A percentile compares a stretch with the other conserved stretches of the same genome.
These are phyloP conservation scores for Nemophila menziesii DNA, from an alignment of 257 asterid genomes.

Conservation along the genomic window DNA sequence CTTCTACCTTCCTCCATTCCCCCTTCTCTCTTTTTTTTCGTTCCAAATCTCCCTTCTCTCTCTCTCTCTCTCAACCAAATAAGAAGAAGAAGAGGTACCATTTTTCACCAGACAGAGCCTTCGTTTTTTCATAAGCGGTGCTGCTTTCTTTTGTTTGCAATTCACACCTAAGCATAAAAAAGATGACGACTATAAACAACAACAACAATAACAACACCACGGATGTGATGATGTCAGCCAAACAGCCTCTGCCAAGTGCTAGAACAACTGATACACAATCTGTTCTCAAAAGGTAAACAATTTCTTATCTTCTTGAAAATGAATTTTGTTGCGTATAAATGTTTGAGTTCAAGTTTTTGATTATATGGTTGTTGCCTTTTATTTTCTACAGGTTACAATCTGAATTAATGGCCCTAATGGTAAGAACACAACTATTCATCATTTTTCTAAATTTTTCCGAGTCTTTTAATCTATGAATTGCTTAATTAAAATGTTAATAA, in stretches of 20 bases:
- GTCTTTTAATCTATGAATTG: too few species aligned
- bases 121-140: background rate
- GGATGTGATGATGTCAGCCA: slow-evolving; percentile 14
- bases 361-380: slow-evolving; percentile 3
- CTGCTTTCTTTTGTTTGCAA: background rate
- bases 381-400: slow-evolving; percentile 58
- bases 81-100: background rate
- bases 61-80: background rate
- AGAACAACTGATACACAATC: slow-evolving; percentile 25
- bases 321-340: too few species aligned
- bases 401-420: slow-evolving; percentile 94
- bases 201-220: slow-evolving; percentile 37
- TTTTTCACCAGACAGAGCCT: background rate
- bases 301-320: background rate
- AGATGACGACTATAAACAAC: slow-evolving; percentile 51
- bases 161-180: background rate
- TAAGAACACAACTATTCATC: slow-evolving; percentile 15
- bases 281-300: slow-evolving; percentile 23
- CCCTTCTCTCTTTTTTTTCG: slow-evolving; percentile 5
- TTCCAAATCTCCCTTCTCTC: background rate
- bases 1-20: background rate
- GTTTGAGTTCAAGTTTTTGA: background rate
- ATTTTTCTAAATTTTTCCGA: too few species aligned
- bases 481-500: too few species aligned
- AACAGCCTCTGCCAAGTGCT: slow-evolving; percentile 18